A percentile compares a stretch with the other conserved stretches of the same genome.
Evolutionary conservation across 768 basidiomycete genomes (phyloP).

Genomic region (Clathrus columnatus): DNA sequence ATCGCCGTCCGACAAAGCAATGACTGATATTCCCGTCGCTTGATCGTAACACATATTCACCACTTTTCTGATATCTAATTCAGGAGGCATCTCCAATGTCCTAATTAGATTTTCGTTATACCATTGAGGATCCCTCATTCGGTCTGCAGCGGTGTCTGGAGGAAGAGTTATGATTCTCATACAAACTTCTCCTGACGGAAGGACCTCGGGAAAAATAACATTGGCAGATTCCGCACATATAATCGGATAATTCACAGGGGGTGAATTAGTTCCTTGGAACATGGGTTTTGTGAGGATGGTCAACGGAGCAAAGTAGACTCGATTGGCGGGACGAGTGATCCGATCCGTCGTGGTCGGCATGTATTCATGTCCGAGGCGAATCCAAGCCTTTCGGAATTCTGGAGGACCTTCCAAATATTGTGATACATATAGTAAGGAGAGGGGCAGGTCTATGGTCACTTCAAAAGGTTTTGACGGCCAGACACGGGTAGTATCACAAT

Average conservation of each 20-base stretch:
- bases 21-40: not conserved
- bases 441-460: not conserved
- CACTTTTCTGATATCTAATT: not conserved
- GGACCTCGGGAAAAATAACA: not conserved
- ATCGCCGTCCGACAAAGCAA: not conserved
- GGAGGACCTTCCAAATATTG: not conserved
- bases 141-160: not conserved
- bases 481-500: not conserved
- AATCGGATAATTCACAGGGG: not conserved
- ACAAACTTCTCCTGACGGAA: not conserved
- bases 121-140: not conserved
- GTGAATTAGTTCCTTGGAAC: not conserved
- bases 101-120: not conserved
- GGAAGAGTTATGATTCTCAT: not conserved
- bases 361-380: not conserved
- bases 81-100: not conserved
- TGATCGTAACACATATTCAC: not conserved
- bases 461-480: not conserved
- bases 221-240: not conserved
- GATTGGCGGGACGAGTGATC: not conserved
- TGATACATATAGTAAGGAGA: not conserved
- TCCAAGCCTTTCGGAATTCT: not conserved
- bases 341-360: not conserved
- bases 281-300: not conserved
- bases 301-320: not conserved